Evolutionary conservation across 2,329 filamentous ascomycete genomes (phyloP).

Genomic region (Fusarium denticulatum): DNA sequence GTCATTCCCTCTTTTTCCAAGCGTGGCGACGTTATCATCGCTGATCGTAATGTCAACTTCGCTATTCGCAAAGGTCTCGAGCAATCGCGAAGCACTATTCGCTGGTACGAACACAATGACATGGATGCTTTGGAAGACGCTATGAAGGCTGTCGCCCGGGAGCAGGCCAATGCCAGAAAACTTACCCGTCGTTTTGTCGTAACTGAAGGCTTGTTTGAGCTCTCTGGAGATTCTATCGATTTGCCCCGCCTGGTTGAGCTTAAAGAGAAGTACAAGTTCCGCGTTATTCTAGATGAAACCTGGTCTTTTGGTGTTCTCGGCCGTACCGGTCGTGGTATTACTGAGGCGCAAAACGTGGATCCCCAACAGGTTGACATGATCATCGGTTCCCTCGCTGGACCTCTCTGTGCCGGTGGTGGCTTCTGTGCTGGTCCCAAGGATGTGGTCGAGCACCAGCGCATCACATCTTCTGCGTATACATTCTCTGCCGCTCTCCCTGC

Average conservation of each 20-base stretch:
- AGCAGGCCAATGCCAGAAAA: slow-evolving; percentile 85
- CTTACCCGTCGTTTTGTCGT: slow-evolving; percentile 95
- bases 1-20: slow-evolving; percentile 98
- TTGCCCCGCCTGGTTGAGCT: slow-evolving; percentile 91
- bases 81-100: slow-evolving; percentile 87
- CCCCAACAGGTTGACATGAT: slow-evolving; percentile 96
- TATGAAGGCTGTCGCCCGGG: slow-evolving; percentile 84
- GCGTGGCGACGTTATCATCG: slow-evolving; percentile 95
- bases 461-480: slow-evolving; percentile 91
- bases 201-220: slow-evolving; percentile 94
- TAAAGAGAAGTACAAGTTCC: slow-evolving; percentile 97
- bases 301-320: slow-evolving; percentile 97
- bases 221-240: slow-evolving; percentile 83
- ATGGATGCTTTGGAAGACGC: slow-evolving; percentile 92
- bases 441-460: slow-evolving; percentile 95
- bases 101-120: slow-evolving; percentile 96
- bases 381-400: slow-evolving; percentile 88
- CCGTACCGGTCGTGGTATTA: slow-evolving; percentile 88
- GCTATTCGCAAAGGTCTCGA: slow-evolving; percentile 94
- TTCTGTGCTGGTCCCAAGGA: slow-evolving; percentile 94
- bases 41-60: slow-evolving; percentile 92
- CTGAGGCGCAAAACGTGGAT: slow-evolving; percentile 96
- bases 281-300: slow-evolving; percentile 95
- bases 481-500: slow-evolving; percentile 95
- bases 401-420: slow-evolving; percentile 90